A percentile compares a stretch with the other conserved stretches of the same genome.
phyloP scores from a whole-genome alignment of 768 basidiomycete species.

The Termitomyces sp. region DNA sequence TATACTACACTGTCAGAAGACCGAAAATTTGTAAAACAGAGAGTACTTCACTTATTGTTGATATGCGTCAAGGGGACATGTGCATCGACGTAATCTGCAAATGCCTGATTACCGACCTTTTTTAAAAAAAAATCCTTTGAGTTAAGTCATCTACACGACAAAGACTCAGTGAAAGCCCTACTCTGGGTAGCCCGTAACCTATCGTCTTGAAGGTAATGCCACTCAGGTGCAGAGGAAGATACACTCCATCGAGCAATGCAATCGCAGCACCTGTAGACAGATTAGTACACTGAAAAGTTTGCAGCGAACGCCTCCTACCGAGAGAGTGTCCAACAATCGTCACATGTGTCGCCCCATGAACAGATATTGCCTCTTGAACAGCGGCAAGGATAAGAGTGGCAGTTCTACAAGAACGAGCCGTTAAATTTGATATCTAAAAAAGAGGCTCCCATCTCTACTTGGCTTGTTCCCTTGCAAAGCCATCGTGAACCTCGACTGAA shows the following conservation, averaged over 20 bases:
- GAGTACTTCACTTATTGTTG: slow-evolving; percentile 46
- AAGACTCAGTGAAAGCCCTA: slow-evolving; percentile 26
- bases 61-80: slow-evolving; percentile 49
- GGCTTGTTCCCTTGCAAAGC: slow-evolving; percentile 40
- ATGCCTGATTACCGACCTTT: slow-evolving; percentile 56
- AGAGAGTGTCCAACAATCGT: slow-evolving; percentile 47
- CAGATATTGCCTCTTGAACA: slow-evolving; percentile 32
- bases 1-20: neutral
- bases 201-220: slow-evolving; percentile 31
- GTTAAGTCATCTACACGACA: slow-evolving; percentile 2
- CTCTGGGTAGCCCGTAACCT: slow-evolving; percentile 41
- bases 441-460: slow-evolving; percentile 21
- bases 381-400: slow-evolving; percentile 37
- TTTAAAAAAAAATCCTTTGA: neutral
- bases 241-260: slow-evolving; percentile 52
- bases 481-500: slow-evolving; percentile 40
- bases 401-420: slow-evolving; percentile 24
- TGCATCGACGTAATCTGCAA: slow-evolving; percentile 57
- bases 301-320: slow-evolving; percentile 16
- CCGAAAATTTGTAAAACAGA: neutral
- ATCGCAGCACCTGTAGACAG: slow-evolving; percentile 44
- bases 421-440: neutral
- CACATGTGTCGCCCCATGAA: slow-evolving; percentile 31
- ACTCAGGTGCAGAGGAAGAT: slow-evolving; percentile 47
- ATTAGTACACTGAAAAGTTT: neutral